Conservation (phyloP, 768 basidiomycete species). For the Auriculariales sp. region DNA sequence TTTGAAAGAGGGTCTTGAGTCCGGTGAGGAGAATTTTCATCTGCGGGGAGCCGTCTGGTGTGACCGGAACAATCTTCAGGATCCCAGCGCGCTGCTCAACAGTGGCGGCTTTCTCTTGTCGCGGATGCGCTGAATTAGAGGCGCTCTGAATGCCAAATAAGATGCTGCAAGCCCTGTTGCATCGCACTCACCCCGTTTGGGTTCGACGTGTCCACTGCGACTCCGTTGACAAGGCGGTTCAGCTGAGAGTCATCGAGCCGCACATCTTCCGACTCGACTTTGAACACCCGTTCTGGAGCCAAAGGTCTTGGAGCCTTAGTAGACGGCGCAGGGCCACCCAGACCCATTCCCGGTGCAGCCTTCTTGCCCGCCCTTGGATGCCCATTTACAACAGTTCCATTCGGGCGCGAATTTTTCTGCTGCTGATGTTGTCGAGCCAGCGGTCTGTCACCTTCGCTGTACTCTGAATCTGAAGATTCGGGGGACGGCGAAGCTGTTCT, state of each 20-base stretch:
- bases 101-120: constrained; percentile 58
- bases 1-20: constrained; percentile 94
- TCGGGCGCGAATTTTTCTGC: constrained; percentile 15
- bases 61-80: constrained; percentile 71
- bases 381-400: not conserved
- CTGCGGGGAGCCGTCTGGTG: constrained; percentile 63
- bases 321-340: not conserved
- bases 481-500: constrained; percentile 42
- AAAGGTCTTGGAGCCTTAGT: not conserved
- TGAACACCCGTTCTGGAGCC: constrained; percentile 13
- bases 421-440: constrained; percentile 32
- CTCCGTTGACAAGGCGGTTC: constrained; percentile 63
- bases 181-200: too few species aligned
- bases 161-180: too few species aligned
- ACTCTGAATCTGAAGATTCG: constrained; percentile 34
- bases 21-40: constrained; percentile 81
- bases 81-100: constrained; percentile 70
- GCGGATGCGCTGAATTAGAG: constrained; percentile 17
- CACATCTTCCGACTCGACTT: constrained; percentile 32
- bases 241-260: constrained; percentile 68
- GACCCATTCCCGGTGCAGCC: not conserved
- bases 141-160: too few species aligned
- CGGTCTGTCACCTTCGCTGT: constrained; percentile 35
- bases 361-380: not conserved
- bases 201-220: constrained; percentile 54